Evolutionary conservation across 2,329 filamentous ascomycete species (phyloP).

Genomic region (Cucurbitaria berberidis): DNA sequence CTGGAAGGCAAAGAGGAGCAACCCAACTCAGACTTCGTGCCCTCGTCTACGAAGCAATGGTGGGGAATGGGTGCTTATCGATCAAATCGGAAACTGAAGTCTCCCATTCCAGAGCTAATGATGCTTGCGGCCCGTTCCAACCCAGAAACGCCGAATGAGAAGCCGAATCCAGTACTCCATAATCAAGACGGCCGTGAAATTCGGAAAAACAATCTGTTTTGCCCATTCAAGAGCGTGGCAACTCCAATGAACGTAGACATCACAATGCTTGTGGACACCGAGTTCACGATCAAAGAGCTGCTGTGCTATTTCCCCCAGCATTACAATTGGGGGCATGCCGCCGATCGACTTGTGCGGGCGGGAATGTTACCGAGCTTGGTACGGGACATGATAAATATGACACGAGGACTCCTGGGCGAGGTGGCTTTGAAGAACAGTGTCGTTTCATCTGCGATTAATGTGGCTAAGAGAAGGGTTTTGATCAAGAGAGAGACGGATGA

Average conservation of each 20-base stretch:
- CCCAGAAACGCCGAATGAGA: not conserved
- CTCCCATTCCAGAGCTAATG: slow-evolving; percentile 21
- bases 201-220: slow-evolving; percentile 11
- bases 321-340: slow-evolving; percentile 21
- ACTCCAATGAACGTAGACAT: slow-evolving; percentile 20
- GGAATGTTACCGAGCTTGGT: slow-evolving; percentile 3
- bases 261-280: slow-evolving; percentile 12
- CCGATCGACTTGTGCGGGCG: slow-evolving; percentile 6
- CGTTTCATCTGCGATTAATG: not conserved
- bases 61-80: not conserved
- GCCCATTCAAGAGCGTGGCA: slow-evolving; percentile 20
- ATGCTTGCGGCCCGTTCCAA: not conserved
- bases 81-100: slow-evolving; percentile 5
- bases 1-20: slow-evolving; percentile 4
- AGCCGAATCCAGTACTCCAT: not conserved
- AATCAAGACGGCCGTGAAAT: slow-evolving; percentile 7
- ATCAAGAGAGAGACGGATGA: not conserved
- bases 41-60: slow-evolving; percentile 7
- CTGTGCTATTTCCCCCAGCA: slow-evolving; percentile 23
- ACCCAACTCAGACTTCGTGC: not conserved
- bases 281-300: slow-evolving; percentile 25
- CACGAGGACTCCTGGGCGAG: not conserved
- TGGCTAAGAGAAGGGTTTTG: not conserved
- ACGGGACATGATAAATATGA: slow-evolving; percentile 18
- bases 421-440: not conserved